Evolutionary conservation across 2,329 filamentous ascomycete genomes (phyloP), one percentile per base, ranked within the genome.

Genomic region (Aspergillus puulaauensis): DNA sequence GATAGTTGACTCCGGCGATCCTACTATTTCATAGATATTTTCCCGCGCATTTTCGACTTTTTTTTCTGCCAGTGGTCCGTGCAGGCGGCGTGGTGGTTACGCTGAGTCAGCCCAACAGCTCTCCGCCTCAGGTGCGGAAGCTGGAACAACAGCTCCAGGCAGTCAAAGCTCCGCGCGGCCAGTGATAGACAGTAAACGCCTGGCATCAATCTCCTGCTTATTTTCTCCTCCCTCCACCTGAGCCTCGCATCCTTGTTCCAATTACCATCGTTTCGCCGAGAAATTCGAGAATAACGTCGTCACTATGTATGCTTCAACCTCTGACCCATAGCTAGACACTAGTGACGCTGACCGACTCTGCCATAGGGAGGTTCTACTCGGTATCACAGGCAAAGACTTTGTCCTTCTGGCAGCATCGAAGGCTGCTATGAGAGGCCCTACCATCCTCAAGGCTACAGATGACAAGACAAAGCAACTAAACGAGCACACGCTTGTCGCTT

Each of bases 351-450:
- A 71, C 61, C 57, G 51, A 55, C 41, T 27, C 40, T 53, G 61
- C 62, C 37, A 60, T 61, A 98, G 93, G 95, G 95, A 99, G 87
- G 91, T 98, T 76, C 85, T 99, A 75, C 86, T 99, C 69, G 95
- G 95, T 73, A 96, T 99, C 77, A 97, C 93, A 60, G 96, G 95
- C 82, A 96, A 96, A 83, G 96, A 99, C 86, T 99, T 97, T 78
- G 96, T 93, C 81, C 87, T 99, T 84, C 88, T 99, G 76, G 95
- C 92, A 71, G 91, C 95, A 70, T 98, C 93, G 63, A 98, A 99
- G 83, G 95, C 95, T 74, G 91, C 93, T 70, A 98, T 98, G 93
- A 88, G 95, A 81, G 95, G 95, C 71, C 91, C 92, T 64, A 97
- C 93, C 59, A 90, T 99, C 77, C 88, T 99, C 74, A 99, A 99